phyloP scores from a whole-genome alignment of 2,329 filamentous ascomycete species.

The Chaetoscypha palmicola region DNA sequence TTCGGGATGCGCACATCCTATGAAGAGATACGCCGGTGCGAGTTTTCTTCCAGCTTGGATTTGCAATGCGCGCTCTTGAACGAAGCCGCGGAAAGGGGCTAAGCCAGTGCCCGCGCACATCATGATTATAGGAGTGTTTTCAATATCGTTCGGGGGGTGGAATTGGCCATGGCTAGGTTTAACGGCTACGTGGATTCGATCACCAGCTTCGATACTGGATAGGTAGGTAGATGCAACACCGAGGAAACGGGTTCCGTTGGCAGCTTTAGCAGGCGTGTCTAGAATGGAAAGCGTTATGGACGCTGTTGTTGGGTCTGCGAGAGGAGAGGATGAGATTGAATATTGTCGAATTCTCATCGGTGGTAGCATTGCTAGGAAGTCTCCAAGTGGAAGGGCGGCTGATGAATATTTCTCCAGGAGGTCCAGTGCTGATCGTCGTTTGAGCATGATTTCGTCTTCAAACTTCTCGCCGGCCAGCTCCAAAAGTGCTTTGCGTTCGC shows the following conservation, averaged over 20 bases:
- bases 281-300: constrained; percentile 56
- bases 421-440: constrained; percentile 59
- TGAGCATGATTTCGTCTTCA: constrained; percentile 32
- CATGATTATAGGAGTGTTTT: constrained; percentile 30
- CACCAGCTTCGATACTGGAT: constrained; percentile 32
- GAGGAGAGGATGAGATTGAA: constrained; percentile 69
- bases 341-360: constrained; percentile 76
- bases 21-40: constrained; percentile 25
- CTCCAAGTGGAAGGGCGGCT: constrained; percentile 54
- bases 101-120: constrained; percentile 34
- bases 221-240: constrained; percentile 45
- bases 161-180: constrained; percentile 34
- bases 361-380: constrained; percentile 65
- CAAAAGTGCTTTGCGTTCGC: constrained; percentile 36
- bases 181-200: constrained; percentile 35
- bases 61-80: constrained; percentile 41
- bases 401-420: constrained; percentile 58
- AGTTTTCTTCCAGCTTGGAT: constrained; percentile 31
- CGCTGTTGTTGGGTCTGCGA: constrained; percentile 38
- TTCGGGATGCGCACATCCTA: constrained; percentile 22
- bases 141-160: constrained; percentile 20
- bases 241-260: constrained; percentile 39
- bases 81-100: constrained; percentile 42
- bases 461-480: constrained; percentile 31
- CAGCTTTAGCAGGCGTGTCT: constrained; percentile 35